Base-by-base conservation (phyloP, 345 rosid species). In the Luvunga scandens region DNA sequence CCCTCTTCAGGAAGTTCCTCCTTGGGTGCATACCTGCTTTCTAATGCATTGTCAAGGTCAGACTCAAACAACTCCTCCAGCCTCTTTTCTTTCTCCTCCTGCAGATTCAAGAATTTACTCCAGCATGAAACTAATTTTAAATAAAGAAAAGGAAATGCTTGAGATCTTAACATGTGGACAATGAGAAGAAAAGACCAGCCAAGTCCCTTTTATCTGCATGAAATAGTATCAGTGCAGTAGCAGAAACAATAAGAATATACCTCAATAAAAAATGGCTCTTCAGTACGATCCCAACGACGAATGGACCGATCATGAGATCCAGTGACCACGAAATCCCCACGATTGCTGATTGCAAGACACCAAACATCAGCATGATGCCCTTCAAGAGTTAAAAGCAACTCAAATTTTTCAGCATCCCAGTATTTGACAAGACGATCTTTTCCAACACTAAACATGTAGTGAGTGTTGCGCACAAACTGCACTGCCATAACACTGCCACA, bases 401-500 rank as follows among this genome's bases (percentile, higher is more conserved):
- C 98, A 73, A 96, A 96, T 84, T 96, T 96, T 83, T 91, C 98
- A 2, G 97, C 99, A 86, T 96, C 99, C 99, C 98, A 96, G 83
- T 96, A 96, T 78, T 94, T 96, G 67, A 96, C 90, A 69, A 92
- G 91, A 60, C 91, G 87, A 82, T 94, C 99, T 86, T 96, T 96
- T 72, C 99, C 99, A 63, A 85, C 90, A 56, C 99, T 96, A 74
- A 96, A 96, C 85, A 96, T 76, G 86, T 94, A 92, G 84, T 96
- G 99, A 18, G 99, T 94, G 65, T 85, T 91, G n/a, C n/a, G 84
- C 69, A 96, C 99, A 86, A 96, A 96, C 72, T 91, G 90, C 78
- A 96, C 99, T 28, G 94, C 97, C 95, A 88, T 89, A 53, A 96
- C 95, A 91, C 99, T 96, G 81, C 48, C 83, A 87, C 66, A 83